Base-by-base conservation (phyloP, 306 rosid genomes). In the Begonia loranthoides region DNA sequence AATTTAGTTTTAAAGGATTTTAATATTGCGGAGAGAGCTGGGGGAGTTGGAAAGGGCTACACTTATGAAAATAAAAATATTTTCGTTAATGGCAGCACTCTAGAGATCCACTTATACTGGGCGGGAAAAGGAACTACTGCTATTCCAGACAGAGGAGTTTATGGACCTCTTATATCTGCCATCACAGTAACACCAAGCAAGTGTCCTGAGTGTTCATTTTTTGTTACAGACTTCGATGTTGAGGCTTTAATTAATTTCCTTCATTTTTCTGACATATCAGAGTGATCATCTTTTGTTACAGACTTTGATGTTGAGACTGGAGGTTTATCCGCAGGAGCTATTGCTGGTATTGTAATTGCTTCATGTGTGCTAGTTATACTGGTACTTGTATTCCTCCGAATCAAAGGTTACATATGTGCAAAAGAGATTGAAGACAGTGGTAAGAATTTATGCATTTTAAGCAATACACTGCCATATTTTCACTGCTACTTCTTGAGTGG, bases 101-200 rank as follows among this genome's bases (percentile, higher is more conserved):
- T 82, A 54, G 89, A 82, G 69, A 77, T 87, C 51, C 78, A 79
- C 66, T 67, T 87, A 58, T 71, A 79, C 65, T 87, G 86, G 87
- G 83, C 71, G 38, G 93, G 95, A 50, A 82, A 87, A 79, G 89
- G 95, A 66, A 79, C 93, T 40, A 73, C 70, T 50, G 64, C 78
- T 10, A 59, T 87, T 67, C 95, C 93, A 17, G 28, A 34, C 11
- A 75, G 78, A 70, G 78, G 93, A 58, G 83, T 77, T 50, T 79
- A 82, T 67, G 95, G 93, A 58, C 95, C 93, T 65, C 93, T 87
- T 48, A 87, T 87, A 67, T 79, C 89, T 54, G 89, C 89, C 34
- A 77, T 87, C 60, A 57, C 81, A 4, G 78, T 87, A 56, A 75
- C 81, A 33, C 76, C 93, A 54, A 77, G 95, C 70, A 68, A 66